Evolutionary conservation across 2,329 filamentous ascomycete species (phyloP).

Genomic region (Penicillium sp.): DNA sequence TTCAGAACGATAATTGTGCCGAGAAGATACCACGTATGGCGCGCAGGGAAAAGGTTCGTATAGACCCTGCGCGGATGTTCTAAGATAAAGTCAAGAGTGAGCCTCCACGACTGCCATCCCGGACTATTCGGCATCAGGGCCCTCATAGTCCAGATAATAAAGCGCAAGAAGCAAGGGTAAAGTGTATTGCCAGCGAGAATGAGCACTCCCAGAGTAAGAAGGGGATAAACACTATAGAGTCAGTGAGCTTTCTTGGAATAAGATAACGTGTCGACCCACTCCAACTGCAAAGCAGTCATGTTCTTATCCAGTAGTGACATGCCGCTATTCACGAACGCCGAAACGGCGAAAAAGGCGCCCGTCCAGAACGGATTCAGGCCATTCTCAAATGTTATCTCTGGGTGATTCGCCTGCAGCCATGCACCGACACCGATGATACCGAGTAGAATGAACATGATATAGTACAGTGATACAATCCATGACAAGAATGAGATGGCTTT

Average conservation of each 20-base stretch:
- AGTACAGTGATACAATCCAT: conserved; percentile 46
- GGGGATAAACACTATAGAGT: conserved; percentile 34
- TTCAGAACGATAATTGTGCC: conserved; percentile 61
- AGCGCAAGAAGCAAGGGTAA: conserved; percentile 62
- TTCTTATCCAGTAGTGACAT: conserved; percentile 56
- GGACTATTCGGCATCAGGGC: conserved; percentile 28
- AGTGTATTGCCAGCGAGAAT: conserved; percentile 66
- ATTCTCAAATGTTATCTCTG: conserved; percentile 42
- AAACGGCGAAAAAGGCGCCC: conserved; percentile 52
- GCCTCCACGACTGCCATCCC: conserved; percentile 30
- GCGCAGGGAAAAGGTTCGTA: conserved; percentile 57
- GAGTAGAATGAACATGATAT: conserved; percentile 47
- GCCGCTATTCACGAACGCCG: conserved; percentile 56
- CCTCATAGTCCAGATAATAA: conserved; percentile 55
- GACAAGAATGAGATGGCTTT: conserved; percentile 38
- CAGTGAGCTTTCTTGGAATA: conserved; percentile 4
- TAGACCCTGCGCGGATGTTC: conserved; percentile 37
- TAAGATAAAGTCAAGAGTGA: conserved; percentile 36
- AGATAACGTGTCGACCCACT: conserved; percentile 13
- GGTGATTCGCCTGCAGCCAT: conserved; percentile 46
- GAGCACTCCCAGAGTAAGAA: conserved; percentile 54
- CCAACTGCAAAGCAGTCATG: conserved; percentile 48
- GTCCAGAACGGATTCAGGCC: conserved; percentile 52
- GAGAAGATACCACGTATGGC: conserved; percentile 65
- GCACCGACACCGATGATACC: conserved; percentile 48